Base-by-base conservation (phyloP, 257 asterid species). In the Solanum tarapatanum region DNA sequence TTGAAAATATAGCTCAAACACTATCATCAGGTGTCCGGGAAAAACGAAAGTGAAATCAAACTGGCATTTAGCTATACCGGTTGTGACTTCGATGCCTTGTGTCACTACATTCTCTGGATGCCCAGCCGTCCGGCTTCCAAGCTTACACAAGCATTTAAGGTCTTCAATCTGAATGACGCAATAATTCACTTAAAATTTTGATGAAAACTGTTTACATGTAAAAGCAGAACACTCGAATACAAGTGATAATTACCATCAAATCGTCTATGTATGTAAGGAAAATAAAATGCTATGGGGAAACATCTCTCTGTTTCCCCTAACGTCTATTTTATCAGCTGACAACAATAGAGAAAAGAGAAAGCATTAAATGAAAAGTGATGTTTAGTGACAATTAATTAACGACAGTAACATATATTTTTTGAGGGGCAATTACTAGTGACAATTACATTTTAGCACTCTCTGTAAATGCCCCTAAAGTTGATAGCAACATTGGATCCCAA, bases 31-130 rank as follows among this genome's bases (percentile, higher is more conserved):
- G n/a, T 37, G 62, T n/a, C 12, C 2, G 1, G 45, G 26, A 73
- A 19, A 73, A 3, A 4, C 9, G 17, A 45, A 43, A 2, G 66
- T 23, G 32, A 75, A 36, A 75, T 5, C 19, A 45, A 80, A 16
- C 26, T 16, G 39, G 62, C 10, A 26, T 26, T 43, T 26, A 43
- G 37, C 9, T 84, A 36, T 88, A 93, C 95, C 94, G n/a, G 95
- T 93, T 16, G 95, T 93, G 33, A 91, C 94, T 90, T 93, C 92
- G 87, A 92, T 92, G 75, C 93, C 95, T 80, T 89, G 88, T 1
- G 95, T 92, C 85, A 90, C 37, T 21, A 45, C 85, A 86, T 93
- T 93, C 90, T 93, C 95, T 1, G 93, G 94, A 88, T 93, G 94
- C 74, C 94, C 95, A 1, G 95, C 93, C 1, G 95, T 92, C 33